Evolutionary conservation across 257 asterid species (phyloP).

Genomic region (Solanum etuberosum): DNA sequence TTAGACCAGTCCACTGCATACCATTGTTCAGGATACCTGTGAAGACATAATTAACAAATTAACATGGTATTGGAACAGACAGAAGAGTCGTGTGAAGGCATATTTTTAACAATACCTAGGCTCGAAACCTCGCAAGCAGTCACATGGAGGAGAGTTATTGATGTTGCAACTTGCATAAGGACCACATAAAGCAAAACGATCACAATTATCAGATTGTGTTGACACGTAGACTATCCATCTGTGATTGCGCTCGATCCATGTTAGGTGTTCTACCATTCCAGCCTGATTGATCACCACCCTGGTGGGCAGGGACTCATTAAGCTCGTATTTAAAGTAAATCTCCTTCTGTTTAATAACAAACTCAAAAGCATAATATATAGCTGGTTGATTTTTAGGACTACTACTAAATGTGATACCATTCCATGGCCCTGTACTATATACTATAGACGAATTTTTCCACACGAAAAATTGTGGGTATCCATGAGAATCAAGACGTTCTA

Average conservation of each 20-base stretch:
- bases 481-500: not conserved
- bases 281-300: not conserved
- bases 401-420: not conserved
- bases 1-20: slow-evolving; percentile 2
- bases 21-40: slow-evolving; percentile 1
- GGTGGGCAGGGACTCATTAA: not conserved
- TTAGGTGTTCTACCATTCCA: not conserved
- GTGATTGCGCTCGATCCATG: not conserved
- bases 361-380: not conserved
- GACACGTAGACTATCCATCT: not conserved
- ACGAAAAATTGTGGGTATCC: not conserved
- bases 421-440: slow-evolving; percentile 6
- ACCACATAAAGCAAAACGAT: not conserved
- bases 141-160: not conserved
- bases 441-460: not conserved
- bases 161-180: not conserved
- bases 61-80: not conserved
- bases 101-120: slow-evolving; percentile 1
- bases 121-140: not conserved
- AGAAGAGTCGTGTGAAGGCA: not conserved
- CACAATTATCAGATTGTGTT: not conserved
- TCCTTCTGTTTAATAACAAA: not conserved
- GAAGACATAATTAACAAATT: not conserved
- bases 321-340: not conserved
- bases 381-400: not conserved